Base-by-base conservation (phyloP, 441 rosid species). In the Erysimum cheiri region DNA sequence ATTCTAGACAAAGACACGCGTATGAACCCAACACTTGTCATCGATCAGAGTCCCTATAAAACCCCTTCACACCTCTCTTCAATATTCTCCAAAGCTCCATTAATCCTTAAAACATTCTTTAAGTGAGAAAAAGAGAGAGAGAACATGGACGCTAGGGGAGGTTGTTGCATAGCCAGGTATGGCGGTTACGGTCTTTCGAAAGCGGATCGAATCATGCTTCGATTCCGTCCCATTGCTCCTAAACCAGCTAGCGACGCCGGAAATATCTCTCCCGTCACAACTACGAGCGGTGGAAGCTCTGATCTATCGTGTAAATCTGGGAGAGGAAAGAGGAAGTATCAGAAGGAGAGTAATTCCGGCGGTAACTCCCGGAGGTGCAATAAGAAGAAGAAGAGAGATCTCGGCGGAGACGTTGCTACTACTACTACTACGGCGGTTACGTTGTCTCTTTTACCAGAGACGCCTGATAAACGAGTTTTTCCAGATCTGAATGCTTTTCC, bases 141-240 rank as follows among this genome's bases (percentile, higher is more conserved):
- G 14, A 26, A 28, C 4, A 63, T 88, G 91, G 96, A 87, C 11
- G 69, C 84, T 33, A 74, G 87, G 11, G 97, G 95, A 14, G 97
- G 95, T 1, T 88, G 98, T 55, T 90, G 93, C 71, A 84, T 87
- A 60, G 92, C 93, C 6, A 85, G 93, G 32, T 86, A 83, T 44
- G 80, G 79, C 19, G 84, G 76, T 6, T 79, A 62, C 50, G 84
- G 80, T 49, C 80, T 78, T 75, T 78, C 95, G 2, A 83, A 84
- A 61, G 84, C 87, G 2, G 85, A 90, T 43, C 82, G 85, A 65
- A 84, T 93, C 72, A 93, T 91, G 98, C 82, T 85, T 13, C 83
- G 85, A 36, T 91, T 83, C 82, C 82, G 98, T 54, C 98, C 97
- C 15, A 93, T 93, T 35, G 97, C 97, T 4, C 98, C 98, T 1